Conservation (phyloP, 2,329 filamentous ascomycete species). For the Colletotrichum costaricense region DNA sequence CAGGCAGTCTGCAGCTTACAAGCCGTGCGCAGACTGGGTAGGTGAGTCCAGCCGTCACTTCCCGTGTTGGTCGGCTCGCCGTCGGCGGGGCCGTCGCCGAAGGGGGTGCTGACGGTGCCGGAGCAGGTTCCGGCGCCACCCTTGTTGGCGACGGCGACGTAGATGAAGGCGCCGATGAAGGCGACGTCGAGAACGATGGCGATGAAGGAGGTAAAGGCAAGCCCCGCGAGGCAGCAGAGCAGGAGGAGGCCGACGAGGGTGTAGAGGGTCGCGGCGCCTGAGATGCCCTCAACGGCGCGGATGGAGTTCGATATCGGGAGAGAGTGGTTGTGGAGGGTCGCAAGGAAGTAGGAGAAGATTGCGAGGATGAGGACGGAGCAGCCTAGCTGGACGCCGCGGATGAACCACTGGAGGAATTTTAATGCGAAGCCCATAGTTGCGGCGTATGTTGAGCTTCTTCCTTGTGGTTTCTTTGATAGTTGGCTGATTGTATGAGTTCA, state of each 20-base stretch:
- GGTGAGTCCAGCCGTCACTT: conserved; percentile 59
- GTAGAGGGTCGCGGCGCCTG: conserved; percentile 81
- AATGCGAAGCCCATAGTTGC: conserved; percentile 56
- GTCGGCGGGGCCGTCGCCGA: conserved; percentile 71
- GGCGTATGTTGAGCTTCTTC: background rate
- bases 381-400: conserved; percentile 80
- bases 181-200: conserved; percentile 81
- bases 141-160: conserved; percentile 81
- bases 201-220: conserved; percentile 77
- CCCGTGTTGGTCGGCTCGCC: conserved; percentile 59
- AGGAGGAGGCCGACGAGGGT: conserved; percentile 77
- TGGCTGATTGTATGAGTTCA: too few relatives aligned
- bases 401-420: conserved; percentile 74
- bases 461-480: too few relatives aligned
- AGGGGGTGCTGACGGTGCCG: conserved; percentile 70
- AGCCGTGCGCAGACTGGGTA: conserved; percentile 62
- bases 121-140: conserved; percentile 74
- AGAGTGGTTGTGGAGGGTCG: conserved; percentile 74
- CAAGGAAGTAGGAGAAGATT: conserved; percentile 88
- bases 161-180: conserved; percentile 83
- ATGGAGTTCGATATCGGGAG: conserved; percentile 72
- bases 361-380: conserved; percentile 80
- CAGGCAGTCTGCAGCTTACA: conserved; percentile 82
- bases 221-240: conserved; percentile 83
- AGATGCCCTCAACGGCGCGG: conserved; percentile 82